These are phyloP conservation scores for Groenewaldozyma tartarivorans DNA, from an alignment of 805 yeast species.

Conservation along the genomic window DNA sequence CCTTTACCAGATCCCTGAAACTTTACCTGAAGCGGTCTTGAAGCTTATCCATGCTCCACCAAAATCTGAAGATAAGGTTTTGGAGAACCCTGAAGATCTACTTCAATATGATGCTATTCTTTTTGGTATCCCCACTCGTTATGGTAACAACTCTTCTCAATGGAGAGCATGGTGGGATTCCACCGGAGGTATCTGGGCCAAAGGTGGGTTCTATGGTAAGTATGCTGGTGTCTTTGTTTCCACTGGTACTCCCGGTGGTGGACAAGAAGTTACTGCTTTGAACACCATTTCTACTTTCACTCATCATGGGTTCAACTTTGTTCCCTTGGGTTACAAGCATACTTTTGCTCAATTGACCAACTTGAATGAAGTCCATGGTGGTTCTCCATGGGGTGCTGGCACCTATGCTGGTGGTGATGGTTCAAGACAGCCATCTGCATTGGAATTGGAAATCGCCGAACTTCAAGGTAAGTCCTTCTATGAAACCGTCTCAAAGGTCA, in stretches of 20 bases:
- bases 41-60: conserved; percentile 46
- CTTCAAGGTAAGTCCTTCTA: conserved; percentile 63
- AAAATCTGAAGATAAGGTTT: conserved; percentile 40
- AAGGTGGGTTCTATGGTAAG: conserved; percentile 61
- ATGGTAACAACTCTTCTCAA: conserved; percentile 67
- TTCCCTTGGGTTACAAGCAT: conserved; percentile 66
- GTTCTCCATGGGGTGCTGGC: conserved; percentile 86
- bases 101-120: conserved; percentile 60
- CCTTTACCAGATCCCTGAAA: conserved; percentile 58
- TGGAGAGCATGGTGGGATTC: conserved; percentile 67
- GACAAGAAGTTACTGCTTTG: conserved; percentile 62
- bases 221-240: conserved; percentile 67
- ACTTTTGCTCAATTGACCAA: conserved; percentile 47
- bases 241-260: conserved; percentile 69
- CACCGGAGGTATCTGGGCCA: conserved; percentile 70
- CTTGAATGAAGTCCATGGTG: conserved; percentile 67
- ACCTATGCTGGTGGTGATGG: conserved; percentile 70
- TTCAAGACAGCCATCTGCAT: conserved; percentile 52
- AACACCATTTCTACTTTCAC: conserved; percentile 48
- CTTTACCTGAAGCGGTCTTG: conserved; percentile 53
- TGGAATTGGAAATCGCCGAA: conserved; percentile 57
- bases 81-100: conserved; percentile 39
- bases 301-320: conserved; percentile 71
- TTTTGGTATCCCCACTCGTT: conserved; percentile 77
- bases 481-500: conserved; percentile 28